Conservation (phyloP, 2,329 filamentous ascomycete species). For the Sporothrix phasma region DNA sequence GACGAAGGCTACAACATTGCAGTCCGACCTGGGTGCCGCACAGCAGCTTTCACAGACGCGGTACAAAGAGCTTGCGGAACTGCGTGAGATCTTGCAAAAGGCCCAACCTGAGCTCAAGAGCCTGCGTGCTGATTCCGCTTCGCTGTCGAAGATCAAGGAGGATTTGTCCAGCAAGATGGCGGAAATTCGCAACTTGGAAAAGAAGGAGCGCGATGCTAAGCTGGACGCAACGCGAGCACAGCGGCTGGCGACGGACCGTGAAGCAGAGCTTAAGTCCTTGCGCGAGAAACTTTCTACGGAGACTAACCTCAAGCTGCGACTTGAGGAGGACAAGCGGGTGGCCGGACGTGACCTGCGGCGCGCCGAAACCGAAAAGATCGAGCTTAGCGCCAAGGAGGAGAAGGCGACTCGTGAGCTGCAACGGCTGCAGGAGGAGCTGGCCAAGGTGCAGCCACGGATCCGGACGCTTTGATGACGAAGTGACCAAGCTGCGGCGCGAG, state of each 20-base stretch:
- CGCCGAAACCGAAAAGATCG: constrained; percentile 68
- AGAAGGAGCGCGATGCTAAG: constrained; percentile 70
- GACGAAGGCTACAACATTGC: constrained; percentile 55
- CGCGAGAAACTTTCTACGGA: constrained; percentile 72
- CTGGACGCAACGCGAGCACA: constrained; percentile 62
- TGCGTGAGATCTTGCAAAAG: constrained; percentile 71
- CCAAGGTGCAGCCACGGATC: constrained; percentile 51
- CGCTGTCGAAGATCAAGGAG: constrained; percentile 64
- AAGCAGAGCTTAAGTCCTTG: constrained; percentile 65
- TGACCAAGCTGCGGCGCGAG: constrained; percentile 58
- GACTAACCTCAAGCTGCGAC: constrained; percentile 56
- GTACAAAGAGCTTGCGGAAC: constrained; percentile 77
- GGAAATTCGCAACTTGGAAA: constrained; percentile 68
- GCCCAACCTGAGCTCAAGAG: constrained; percentile 75
- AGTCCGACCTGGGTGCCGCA: constrained; percentile 76
- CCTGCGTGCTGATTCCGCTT: constrained; percentile 65
- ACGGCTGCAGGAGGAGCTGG: constrained; percentile 61
- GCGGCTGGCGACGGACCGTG: constrained; percentile 61
- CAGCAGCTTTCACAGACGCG: constrained; percentile 77
- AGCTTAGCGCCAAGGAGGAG: constrained; percentile 63
- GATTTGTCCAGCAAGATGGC: constrained; percentile 50
- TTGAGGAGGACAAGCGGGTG: constrained; percentile 70
- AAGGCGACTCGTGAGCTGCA: constrained; percentile 60
- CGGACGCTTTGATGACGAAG: constrained; percentile 64
- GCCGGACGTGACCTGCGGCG: constrained; percentile 68